Conservation (phyloP, 169 alveolate species). For the Plasmodium sp. region DNA sequence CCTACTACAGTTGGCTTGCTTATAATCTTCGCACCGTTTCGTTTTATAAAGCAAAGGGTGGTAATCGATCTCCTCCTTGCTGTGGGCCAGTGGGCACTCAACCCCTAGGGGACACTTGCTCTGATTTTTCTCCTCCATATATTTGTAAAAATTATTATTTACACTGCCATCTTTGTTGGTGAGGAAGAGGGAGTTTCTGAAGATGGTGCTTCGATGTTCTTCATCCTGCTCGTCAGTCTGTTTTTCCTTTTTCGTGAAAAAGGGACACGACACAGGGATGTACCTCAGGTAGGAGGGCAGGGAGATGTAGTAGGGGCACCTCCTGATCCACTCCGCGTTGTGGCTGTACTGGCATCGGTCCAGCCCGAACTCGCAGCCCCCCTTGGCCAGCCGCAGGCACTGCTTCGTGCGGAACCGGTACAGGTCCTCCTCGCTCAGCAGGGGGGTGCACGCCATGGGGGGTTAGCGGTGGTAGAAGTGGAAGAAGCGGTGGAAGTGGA, state of each 20-base stretch:
- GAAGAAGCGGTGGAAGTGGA: no score
- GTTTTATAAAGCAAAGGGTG: slow-evolving; percentile 89
- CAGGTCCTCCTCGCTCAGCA: slow-evolving; percentile 87
- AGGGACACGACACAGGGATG: slow-evolving; percentile 89
- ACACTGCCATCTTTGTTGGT: slow-evolving; percentile 70
- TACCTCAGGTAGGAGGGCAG: slow-evolving; percentile 86
- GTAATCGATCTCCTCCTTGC: slow-evolving; percentile 87
- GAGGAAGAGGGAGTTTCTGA: slow-evolving; percentile 68
- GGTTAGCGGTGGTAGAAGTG: neutral
- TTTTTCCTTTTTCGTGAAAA: slow-evolving; percentile 46
- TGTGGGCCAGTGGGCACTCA: slow-evolving; percentile 89
- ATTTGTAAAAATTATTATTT: slow-evolving; percentile 62
- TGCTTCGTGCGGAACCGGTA: slow-evolving; percentile 89
- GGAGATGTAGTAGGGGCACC: slow-evolving; percentile 88
- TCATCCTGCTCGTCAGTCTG: slow-evolving; percentile 74
- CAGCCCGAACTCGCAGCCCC: slow-evolving; percentile 87
- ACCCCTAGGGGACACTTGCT: slow-evolving; percentile 86
- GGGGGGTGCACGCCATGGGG: slow-evolving; percentile 80
- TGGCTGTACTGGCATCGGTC: slow-evolving; percentile 89
- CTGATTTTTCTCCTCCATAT: slow-evolving; percentile 40
- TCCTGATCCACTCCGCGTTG: slow-evolving; percentile 87
- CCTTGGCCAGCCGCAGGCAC: slow-evolving; percentile 84
- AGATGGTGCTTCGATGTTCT: slow-evolving; percentile 74
- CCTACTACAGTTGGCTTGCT: slow-evolving; percentile 85
- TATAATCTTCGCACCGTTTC: slow-evolving; percentile 82